Evolutionary conservation across 1,284 basidiomycete species (phyloP).

Genomic region (Ustilago trichophora): DNA sequence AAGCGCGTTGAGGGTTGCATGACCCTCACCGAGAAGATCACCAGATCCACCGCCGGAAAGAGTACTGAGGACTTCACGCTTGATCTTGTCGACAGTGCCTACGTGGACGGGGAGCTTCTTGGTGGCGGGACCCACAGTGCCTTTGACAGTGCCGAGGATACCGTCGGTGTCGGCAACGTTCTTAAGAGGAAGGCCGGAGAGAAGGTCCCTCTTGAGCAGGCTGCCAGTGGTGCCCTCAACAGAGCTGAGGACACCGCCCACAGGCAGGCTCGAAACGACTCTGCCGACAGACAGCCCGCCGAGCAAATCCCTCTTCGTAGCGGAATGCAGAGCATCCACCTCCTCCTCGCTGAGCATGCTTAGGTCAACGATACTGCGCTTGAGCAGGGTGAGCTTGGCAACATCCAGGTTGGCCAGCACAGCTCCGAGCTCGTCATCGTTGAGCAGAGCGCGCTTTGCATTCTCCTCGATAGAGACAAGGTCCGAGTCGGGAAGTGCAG

Average conservation of each 20-base stretch:
- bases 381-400: conserved; percentile 5
- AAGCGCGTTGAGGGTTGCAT: not conserved
- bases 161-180: not conserved
- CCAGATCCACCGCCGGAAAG: too few relatives aligned
- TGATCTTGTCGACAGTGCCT: not conserved
- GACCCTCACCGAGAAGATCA: not conserved
- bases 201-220: conserved; percentile 13
- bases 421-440: too few relatives aligned
- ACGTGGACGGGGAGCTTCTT: too few relatives aligned
- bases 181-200: not conserved
- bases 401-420: conserved; percentile 3
- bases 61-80: conserved; percentile 1
- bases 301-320: too few relatives aligned
- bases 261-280: too few relatives aligned
- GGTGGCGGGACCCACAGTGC: too few relatives aligned
- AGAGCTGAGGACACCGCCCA: too few relatives aligned
- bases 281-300: too few relatives aligned
- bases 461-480: conserved; percentile 4
- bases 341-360: conserved; percentile 3
- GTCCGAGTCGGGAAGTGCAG: conserved; percentile 13
- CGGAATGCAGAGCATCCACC: conserved; percentile 1
- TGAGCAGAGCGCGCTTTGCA: conserved; percentile 1
- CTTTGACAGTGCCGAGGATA: not conserved
- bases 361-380: conserved; percentile 16
- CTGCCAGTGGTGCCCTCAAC: too few relatives aligned